These are phyloP conservation scores for Spiromastix sp. DNA, from an alignment of 2,329 filamentous ascomycete species.

Conservation along the genomic window DNA sequence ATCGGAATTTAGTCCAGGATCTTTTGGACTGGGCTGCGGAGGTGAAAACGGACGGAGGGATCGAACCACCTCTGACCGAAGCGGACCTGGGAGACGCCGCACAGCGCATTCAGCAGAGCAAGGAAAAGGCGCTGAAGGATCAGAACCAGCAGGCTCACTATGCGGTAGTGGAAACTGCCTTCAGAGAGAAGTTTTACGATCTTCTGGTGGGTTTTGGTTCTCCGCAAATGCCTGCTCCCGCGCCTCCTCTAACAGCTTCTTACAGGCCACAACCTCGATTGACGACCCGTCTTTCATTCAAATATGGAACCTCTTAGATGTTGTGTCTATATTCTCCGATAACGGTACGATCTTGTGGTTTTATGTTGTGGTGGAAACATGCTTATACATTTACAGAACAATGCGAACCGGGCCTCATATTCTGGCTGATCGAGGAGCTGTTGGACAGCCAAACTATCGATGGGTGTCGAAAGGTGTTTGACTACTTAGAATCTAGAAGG, in stretches of 20 bases:
- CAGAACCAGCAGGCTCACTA: constrained; percentile 46
- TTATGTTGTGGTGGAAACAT: background rate
- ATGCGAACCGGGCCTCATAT: constrained; percentile 68
- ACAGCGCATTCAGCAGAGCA: constrained; percentile 30
- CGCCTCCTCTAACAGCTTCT: background rate
- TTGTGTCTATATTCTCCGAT: constrained; percentile 81
- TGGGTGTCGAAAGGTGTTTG: constrained; percentile 83
- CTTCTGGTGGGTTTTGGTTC: constrained; percentile 62
- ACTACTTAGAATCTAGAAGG: constrained; percentile 86
- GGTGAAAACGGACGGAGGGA: constrained; percentile 48
- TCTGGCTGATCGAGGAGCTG: constrained; percentile 88
- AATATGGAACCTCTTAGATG: constrained; percentile 89
- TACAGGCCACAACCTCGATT: constrained; percentile 62
- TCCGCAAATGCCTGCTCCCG: constrained; percentile 17
- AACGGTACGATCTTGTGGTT: constrained; percentile 47
- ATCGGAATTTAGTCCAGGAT: constrained; percentile 44
- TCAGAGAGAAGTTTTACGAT: constrained; percentile 67
- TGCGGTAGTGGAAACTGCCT: constrained; percentile 72
- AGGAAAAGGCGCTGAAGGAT: constrained; percentile 18
- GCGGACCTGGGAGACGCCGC: constrained; percentile 42
- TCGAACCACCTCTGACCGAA: constrained; percentile 68
- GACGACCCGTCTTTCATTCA: constrained; percentile 67
- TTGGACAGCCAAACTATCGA: constrained; percentile 92
- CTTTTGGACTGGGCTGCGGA: constrained; percentile 50
- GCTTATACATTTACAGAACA: constrained; percentile 8